Evolutionary conservation across 768 basidiomycete genomes (phyloP).

Genomic region (Tulasnella sp.): DNA sequence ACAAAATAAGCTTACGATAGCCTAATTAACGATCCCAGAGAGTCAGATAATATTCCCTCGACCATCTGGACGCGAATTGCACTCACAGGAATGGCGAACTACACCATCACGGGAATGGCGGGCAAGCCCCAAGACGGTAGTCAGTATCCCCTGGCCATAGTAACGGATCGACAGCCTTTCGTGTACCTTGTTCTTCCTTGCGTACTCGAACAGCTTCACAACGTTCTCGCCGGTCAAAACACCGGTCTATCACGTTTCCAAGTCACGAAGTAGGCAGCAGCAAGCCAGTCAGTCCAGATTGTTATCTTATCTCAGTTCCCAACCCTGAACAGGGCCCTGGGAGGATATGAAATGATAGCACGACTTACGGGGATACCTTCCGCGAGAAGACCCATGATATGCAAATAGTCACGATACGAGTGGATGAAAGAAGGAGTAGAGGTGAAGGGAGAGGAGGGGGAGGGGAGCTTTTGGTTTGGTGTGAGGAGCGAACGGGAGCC

Average conservation of each 20-base stretch:
- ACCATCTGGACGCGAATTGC: not conserved
- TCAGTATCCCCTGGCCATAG: not conserved
- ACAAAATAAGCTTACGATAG: constrained; percentile 41
- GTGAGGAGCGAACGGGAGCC: not conserved
- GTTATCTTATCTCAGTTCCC: constrained; percentile 16
- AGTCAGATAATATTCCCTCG: not conserved
- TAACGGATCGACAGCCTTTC: not conserved
- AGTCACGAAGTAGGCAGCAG: not conserved
- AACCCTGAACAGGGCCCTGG: not conserved
- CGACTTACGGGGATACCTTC: constrained; percentile 1
- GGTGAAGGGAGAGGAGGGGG: not conserved
- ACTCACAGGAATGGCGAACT: constrained; percentile 46
- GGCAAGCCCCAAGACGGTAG: not conserved
- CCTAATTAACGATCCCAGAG: constrained; percentile 32
- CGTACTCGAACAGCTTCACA: constrained; percentile 93
- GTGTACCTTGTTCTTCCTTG: constrained; percentile 76
- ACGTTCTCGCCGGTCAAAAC: constrained; percentile 94
- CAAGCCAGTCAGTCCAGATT: constrained; percentile 16
- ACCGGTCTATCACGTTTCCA: constrained; percentile 59
- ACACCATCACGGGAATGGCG: constrained; percentile 29
- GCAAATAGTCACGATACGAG: constrained; percentile 1
- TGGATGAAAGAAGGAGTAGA: not conserved
- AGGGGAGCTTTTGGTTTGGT: not conserved
- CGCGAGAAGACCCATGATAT: constrained; percentile 7
- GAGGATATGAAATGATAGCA: not conserved